Evolutionary conservation across 2,329 filamentous ascomycete genomes (phyloP).

Genomic region (Microdochium trichocladiopsis): DNA sequence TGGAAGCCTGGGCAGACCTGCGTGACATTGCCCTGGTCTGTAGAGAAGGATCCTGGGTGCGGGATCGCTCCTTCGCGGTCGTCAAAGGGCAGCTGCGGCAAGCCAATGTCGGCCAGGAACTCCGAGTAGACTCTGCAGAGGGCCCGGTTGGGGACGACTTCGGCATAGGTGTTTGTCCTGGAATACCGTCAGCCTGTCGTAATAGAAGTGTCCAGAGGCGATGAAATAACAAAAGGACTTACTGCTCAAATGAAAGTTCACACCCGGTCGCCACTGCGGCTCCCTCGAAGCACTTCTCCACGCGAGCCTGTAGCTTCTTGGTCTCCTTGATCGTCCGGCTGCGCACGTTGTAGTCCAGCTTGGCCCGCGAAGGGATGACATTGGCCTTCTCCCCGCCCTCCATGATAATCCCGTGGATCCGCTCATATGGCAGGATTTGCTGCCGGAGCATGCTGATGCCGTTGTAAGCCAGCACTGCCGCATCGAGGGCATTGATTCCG

Average conservation of each 20-base stretch:
- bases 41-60: constrained; percentile 28
- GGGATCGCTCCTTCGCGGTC: constrained; percentile 22
- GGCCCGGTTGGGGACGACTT: constrained; percentile 34
- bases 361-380: constrained; percentile 20
- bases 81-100: constrained; percentile 12
- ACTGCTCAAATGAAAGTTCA: background rate
- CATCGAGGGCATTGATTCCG: constrained; percentile 31
- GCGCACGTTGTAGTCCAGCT: constrained; percentile 35
- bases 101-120: constrained; percentile 26
- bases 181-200: background rate
- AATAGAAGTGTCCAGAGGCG: background rate
- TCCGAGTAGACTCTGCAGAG: constrained; percentile 32
- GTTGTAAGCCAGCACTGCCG: constrained; percentile 24
- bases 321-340: constrained; percentile 21
- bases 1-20: constrained; percentile 38
- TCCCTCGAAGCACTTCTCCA: constrained; percentile 25
- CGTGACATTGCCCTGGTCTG: constrained; percentile 43
- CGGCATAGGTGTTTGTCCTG: constrained; percentile 28
- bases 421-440: constrained; percentile 10
- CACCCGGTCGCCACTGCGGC: constrained; percentile 24
- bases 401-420: constrained; percentile 4
- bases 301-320: background rate
- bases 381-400: constrained; percentile 7
- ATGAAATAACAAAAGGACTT: background rate
- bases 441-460: constrained; percentile 20